Evolutionary conservation across 2,329 filamentous ascomycete species (phyloP).

Genomic region (Scortechinia acanthostroma): DNA sequence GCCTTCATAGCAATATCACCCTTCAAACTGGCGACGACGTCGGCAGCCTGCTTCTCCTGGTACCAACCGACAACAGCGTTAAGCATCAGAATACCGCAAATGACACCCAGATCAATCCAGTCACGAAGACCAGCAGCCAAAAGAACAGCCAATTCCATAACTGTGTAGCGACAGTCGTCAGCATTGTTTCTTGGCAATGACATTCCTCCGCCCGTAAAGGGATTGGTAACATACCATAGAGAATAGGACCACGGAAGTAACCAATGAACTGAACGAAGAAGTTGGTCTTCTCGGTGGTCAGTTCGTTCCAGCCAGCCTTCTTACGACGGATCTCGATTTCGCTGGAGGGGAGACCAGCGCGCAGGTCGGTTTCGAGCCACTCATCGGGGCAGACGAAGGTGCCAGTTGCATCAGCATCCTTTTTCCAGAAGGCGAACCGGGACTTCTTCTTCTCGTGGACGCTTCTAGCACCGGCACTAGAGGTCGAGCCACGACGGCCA

Average conservation of each 20-base stretch:
- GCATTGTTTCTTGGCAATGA: too few species aligned
- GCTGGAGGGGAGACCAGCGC: conserved; percentile 45
- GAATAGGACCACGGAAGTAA: conserved; percentile 71
- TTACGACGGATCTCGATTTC: conserved; percentile 61
- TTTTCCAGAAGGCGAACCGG: conserved; percentile 27
- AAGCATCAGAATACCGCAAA: conserved; percentile 65
- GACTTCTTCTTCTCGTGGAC: conserved; percentile 13
- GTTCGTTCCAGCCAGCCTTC: conserved; percentile 64
- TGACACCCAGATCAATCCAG: conserved; percentile 71
- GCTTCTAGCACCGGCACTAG: neutral
- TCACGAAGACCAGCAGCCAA: conserved; percentile 67
- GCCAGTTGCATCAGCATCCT: conserved; percentile 13
- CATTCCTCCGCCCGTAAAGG: neutral
- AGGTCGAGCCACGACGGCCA: conserved; percentile 2
- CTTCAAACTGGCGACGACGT: conserved; percentile 65
- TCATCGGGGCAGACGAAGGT: conserved; percentile 49
- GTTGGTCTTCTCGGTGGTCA: conserved; percentile 70
- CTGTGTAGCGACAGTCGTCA: conserved; percentile 22
- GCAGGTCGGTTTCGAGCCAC: conserved; percentile 64
- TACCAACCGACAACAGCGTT: conserved; percentile 73
- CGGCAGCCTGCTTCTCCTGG: conserved; percentile 71
- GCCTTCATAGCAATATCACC: conserved; percentile 72
- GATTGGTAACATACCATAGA: conserved; percentile 55
- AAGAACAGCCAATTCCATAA: conserved; percentile 69
- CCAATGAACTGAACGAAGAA: conserved; percentile 68